Evolutionary conservation across 768 basidiomycete genomes (phyloP).

Genomic region (Lactarius vividus): DNA sequence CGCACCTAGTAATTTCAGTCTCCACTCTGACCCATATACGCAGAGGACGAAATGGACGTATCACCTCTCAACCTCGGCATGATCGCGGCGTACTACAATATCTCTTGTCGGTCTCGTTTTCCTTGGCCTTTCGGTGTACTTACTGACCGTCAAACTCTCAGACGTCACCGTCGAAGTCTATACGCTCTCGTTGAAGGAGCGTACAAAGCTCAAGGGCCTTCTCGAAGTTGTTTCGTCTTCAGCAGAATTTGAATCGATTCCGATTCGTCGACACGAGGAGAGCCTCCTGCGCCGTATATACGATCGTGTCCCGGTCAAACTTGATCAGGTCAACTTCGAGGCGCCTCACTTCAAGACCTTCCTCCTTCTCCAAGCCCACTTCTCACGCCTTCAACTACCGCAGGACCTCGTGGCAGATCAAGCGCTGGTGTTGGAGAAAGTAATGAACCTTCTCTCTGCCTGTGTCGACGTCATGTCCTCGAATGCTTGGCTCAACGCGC

Average conservation of each 20-base stretch:
- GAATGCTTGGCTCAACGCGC: slow-evolving; percentile 90
- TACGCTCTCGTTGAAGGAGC: slow-evolving; percentile 90
- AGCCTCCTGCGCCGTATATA: slow-evolving; percentile 82
- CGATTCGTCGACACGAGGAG: slow-evolving; percentile 94
- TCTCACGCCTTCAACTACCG: slow-evolving; percentile 87
- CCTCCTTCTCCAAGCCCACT: slow-evolving; percentile 94
- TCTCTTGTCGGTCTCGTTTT: slow-evolving; percentile 61
- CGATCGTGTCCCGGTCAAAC: slow-evolving; percentile 95
- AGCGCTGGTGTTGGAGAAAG: slow-evolving; percentile 80
- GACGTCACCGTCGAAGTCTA: slow-evolving; percentile 98
- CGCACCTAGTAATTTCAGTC: neutral
- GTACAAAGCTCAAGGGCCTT: slow-evolving; percentile 94
- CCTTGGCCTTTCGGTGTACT: neutral
- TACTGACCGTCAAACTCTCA: slow-evolving; percentile 33
- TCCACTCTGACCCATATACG: slow-evolving; percentile 11
- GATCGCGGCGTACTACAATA: slow-evolving; percentile 97
- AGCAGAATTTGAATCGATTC: slow-evolving; percentile 92
- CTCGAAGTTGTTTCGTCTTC: slow-evolving; percentile 97
- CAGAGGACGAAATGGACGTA: slow-evolving; percentile 92
- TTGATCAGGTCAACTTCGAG: slow-evolving; percentile 80
- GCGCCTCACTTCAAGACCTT: slow-evolving; percentile 98
- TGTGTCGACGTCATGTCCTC: slow-evolving; percentile 99
- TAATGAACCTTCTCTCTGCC: slow-evolving; percentile 86
- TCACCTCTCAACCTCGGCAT: slow-evolving; percentile 93
- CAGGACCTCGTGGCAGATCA: slow-evolving; percentile 95